Evolutionary conservation across 2,329 filamentous ascomycete genomes (phyloP), one percentile per base, ranked within the genome.

Genomic region (Monilinia vaccinii-corymbosi): DNA sequence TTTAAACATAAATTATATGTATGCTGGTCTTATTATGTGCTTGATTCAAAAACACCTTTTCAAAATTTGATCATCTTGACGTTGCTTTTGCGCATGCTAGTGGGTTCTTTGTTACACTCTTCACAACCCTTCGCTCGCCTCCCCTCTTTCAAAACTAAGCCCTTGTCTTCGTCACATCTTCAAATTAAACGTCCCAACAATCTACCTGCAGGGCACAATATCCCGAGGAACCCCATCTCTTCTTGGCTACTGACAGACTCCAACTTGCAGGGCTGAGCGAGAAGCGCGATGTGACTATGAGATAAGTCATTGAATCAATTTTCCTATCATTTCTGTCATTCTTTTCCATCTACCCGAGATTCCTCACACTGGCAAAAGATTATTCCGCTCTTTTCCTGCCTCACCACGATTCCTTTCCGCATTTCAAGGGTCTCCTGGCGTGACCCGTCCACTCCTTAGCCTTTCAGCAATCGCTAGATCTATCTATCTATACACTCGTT

Each of bases 191-290:
- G 63, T 77, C 73, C 75, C 75, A n/a, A n/a, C n/a, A n/a, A 78
- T 79, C 72, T 78, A 78, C 74, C 75, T 80, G n/a, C n/a, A n/a
- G n/a, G n/a, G 32, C 6, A 40, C 23, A 58, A 50, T 58, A 31
- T 60, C 58, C 51, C 44, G 31, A 60, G 21, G 28, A 36, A 25
- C 32, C 44, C 25, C 23, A 45, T 38, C 18, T 40, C 40, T 44
- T 52, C 18, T 25, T 56, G 13, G 13, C 13, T 34, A 47, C 48
- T 42, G n/a, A n/a, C n/a, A n/a, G 45, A 53, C 53, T 48, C 9
- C 56, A 38, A 55, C 49, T 51, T 60, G 56, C 66, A 66, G 62
- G 55, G 55, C 55, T 57, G 55, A 57, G 32, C 9, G 38, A 31
- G 25, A 11, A 42, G 36, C 42, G 38, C 38, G 44, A 57, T 50